Base-by-base conservation (phyloP, 2,329 filamentous ascomycete species). In the Colletotrichum eleusines region DNA sequence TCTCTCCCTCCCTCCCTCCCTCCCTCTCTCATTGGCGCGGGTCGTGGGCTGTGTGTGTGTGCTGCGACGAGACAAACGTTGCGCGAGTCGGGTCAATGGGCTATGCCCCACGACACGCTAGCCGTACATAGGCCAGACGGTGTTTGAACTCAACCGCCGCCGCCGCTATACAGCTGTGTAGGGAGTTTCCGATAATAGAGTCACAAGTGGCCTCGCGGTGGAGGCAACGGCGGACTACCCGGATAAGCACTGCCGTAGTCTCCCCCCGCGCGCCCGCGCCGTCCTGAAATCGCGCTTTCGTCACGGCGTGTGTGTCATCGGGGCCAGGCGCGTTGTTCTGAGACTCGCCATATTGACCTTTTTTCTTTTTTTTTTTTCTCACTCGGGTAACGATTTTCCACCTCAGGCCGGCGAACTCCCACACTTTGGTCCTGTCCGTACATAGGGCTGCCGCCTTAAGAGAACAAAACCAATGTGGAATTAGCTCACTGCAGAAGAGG, bases 361-460 rank as follows among this genome's bases (percentile, higher is more conserved):
- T 59, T 18, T 69, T 53, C 59, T 53, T 35, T n/a, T n/a, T n/a
- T n/a, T n/a, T n/a, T n/a, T n/a, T n/a, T n/a, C n/a, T n/a, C n/a
- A 40, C 54, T 66, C 61, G 42, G 54, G 66, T 42, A 53, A 59
- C 26, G 61, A 66, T 59, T 53, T 65, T 61, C 66, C 66, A 60
- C 38, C 48, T 53, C 28, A 53, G 61, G 46, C 66, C 44, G 46
- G 63, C 18, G 66, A 11, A n/a, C 51, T 46, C 40, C 66, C 61
- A 60, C 38, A 66, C 14, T 65, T 11, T 59, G 53, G 42, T 54
- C 59, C 60, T 35, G 35, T 7, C 28, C 42, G 46, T 18, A 26
- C 28, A 40, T 46, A 33, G 44, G 12, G 23, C 7, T 38, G 51
- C 28, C 8, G 46, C 28, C 16, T 46, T 23, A 31, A 33, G 33